phyloP scores from a whole-genome alignment of 257 asterid species.

The Capsicum pubescens region DNA sequence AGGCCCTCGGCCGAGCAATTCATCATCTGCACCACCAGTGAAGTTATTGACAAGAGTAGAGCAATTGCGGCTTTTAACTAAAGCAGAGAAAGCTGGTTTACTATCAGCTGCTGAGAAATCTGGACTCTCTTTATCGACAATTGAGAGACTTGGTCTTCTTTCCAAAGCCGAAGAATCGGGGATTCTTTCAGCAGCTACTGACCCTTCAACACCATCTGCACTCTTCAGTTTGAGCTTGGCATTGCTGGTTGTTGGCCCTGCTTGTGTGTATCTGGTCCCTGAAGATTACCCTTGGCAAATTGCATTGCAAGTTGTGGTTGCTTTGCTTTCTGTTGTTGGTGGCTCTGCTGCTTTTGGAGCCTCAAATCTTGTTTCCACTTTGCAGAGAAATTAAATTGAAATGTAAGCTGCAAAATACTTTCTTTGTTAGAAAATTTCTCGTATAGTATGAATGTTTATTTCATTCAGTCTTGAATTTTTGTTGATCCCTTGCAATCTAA shows the following conservation, averaged over 20 bases:
- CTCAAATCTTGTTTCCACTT: conserved; percentile 77
- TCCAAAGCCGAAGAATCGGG: conserved; percentile 87
- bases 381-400: conserved; percentile 68
- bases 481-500: background rate
- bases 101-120: conserved; percentile 87
- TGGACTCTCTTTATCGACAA: conserved; percentile 73
- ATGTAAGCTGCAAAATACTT: conserved; percentile 20
- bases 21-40: conserved; percentile 45
- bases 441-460: conserved; percentile 9
- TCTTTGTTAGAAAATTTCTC: background rate
- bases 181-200: conserved; percentile 84
- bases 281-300: conserved; percentile 88
- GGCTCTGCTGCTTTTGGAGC: conserved; percentile 96
- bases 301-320: conserved; percentile 67
- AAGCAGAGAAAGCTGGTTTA: conserved; percentile 91
- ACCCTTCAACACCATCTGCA: conserved; percentile 67
- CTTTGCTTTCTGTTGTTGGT: conserved; percentile 59
- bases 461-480: background rate
- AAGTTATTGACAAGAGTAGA: conserved; percentile 86
- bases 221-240: conserved; percentile 62
- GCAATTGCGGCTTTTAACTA: conserved; percentile 80
- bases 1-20: conserved; percentile 39
- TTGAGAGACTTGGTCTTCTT: conserved; percentile 82
- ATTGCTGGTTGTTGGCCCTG: conserved; percentile 67
- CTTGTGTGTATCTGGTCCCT: conserved; percentile 69